These are phyloP conservation scores for Neurospora crassa DNA, from an alignment of 2,329 filamentous ascomycete species.

Conservation along the genomic window DNA sequence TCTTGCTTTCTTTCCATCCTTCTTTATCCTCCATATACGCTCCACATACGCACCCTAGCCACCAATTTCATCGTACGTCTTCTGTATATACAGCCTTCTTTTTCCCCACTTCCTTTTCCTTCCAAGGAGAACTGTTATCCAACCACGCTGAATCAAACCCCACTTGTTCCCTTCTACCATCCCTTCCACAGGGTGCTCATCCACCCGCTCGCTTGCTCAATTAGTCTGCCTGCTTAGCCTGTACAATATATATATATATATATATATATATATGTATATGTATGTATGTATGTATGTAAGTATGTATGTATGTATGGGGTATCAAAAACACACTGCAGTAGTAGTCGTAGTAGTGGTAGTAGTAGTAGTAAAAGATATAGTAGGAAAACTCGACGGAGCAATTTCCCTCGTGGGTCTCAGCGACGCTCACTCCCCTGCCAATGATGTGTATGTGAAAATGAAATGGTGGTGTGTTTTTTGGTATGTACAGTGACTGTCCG, in stretches of 20 bases:
- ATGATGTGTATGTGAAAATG: neutral
- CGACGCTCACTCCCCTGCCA: neutral
- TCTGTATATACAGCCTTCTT: neutral
- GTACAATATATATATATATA: neutral
- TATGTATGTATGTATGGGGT: neutral
- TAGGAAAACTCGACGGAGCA: neutral
- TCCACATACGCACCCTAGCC: too few species aligned
- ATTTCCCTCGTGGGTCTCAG: neutral
- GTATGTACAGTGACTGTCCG: neutral
- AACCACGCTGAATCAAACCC: too few species aligned
- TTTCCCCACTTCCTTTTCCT: neutral
- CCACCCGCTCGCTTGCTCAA: neutral
- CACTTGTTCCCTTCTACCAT: too few species aligned
- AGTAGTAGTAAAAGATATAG: neutral
- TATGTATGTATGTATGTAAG: neutral
- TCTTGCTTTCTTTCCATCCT: neutral
- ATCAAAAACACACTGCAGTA: neutral
- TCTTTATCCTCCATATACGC: neutral
- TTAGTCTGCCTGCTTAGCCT: neutral
- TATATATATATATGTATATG: neutral
- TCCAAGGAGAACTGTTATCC: too few species aligned
- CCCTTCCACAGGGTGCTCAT: neutral
- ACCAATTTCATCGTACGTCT: too few species aligned
- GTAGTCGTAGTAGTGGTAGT: neutral
- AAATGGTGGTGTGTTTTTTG: neutral